Base-by-base conservation (phyloP, 768 basidiomycete genomes). In the Hortiboletus campestris region DNA sequence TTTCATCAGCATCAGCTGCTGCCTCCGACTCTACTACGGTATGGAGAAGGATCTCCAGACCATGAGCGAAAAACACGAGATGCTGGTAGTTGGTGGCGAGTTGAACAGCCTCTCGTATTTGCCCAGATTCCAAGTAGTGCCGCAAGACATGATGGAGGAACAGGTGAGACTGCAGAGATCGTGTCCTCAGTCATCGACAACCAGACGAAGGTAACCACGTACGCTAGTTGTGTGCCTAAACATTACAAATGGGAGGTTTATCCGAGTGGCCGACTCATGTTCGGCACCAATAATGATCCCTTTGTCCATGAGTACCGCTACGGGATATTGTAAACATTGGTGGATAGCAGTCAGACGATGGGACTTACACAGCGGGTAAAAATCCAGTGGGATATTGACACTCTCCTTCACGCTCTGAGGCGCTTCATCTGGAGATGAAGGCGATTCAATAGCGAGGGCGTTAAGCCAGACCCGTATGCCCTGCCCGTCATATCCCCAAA, bases 261-360 rank as follows among this genome's bases (percentile, higher is more conserved):
- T 74, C 50, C 91, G 81, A 16, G 86, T 79, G 3, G 84, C 86
- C 3, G 84, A 82, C 70, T 99, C 96, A 54, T 94, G 84, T 61
- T 98, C 95, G 28, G 89, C 91, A 9, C 96, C 96, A 62, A 98
- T 94, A 60, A 99, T 94, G 61, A 99, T 97, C 1, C 95, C 96
- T 67, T 98, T 99, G 71, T 98, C 95, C 94, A 98, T 98, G 25
- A 99, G 80, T 8, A 94, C 94, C 54, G 96, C 96, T 98, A 63
- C 34, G 44, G 46, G 29, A 39, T 22, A 17, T 6, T 41, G 42
- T 64, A 20, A 62, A 48, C 31, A 36, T 36, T 35, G 41, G 22
- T 17, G 20, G 16, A 45, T 13, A 19, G 39, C n/a, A 31, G 6
- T 17, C 14, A 53, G 57, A 38, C n/a, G 25, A 41, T 39, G 13